Evolutionary conservation across 257 asterid species (phyloP).

Genomic region (Gardenia jasminoides): DNA sequence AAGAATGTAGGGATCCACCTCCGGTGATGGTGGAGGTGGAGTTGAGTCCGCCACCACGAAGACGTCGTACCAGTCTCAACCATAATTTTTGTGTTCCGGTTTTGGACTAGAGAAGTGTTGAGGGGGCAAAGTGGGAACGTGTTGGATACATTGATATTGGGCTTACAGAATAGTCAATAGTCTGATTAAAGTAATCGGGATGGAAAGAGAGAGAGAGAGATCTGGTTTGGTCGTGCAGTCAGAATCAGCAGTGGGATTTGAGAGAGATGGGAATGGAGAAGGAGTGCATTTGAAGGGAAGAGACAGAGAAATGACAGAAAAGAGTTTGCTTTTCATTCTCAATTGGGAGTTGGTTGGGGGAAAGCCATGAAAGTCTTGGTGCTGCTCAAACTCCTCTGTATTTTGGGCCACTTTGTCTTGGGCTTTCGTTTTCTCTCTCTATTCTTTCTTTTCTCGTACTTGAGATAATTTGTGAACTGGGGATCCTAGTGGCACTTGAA

Average conservation of each 20-base stretch:
- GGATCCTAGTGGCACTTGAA: background rate
- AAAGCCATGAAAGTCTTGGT: background rate
- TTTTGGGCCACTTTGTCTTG: background rate
- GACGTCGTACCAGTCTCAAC: slow-evolving; percentile 27
- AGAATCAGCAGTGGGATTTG: slow-evolving; percentile 21
- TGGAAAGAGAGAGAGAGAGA: background rate
- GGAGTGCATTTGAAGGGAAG: slow-evolving; percentile 60
- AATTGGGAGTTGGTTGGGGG: slow-evolving; percentile 8
- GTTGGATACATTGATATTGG: background rate
- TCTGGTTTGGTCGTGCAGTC: slow-evolving; percentile 18
- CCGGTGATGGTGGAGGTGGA: slow-evolving; percentile 27
- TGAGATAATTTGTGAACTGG: background rate
- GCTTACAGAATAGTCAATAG: background rate
- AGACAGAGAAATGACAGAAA: slow-evolving; percentile 2
- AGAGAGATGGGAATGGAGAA: slow-evolving; percentile 20
- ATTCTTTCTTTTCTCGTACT: too few relatives aligned
- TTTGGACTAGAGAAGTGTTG: background rate
- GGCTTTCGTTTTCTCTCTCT: background rate
- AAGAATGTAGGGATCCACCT: slow-evolving; percentile 37
- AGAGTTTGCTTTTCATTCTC: background rate
- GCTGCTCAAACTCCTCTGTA: background rate
- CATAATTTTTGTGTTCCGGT: background rate
- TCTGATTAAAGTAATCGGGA: background rate
- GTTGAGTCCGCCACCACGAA: slow-evolving; percentile 22
- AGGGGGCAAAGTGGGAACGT: slow-evolving; percentile 7